Evolutionary conservation across 2,329 filamentous ascomycete species (phyloP).

Genomic region (Zasmidium cellare): DNA sequence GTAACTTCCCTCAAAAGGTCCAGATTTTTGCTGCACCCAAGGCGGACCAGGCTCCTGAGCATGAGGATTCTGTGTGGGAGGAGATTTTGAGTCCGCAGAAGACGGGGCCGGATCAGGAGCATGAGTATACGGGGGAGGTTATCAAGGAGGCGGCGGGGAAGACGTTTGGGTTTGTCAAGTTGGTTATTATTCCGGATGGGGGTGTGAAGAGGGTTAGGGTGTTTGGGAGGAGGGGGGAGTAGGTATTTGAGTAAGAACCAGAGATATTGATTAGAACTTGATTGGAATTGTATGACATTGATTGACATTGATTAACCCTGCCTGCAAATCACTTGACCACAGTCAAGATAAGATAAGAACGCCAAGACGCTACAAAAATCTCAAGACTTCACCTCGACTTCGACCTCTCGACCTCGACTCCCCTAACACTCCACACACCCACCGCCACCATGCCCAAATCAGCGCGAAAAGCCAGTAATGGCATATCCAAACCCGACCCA

Average conservation of each 20-base stretch:
- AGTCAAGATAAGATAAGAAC: background rate
- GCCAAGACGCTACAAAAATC: background rate
- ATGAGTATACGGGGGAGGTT: constrained; percentile 55
- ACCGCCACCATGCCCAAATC: constrained; percentile 45
- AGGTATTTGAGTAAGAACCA: no score
- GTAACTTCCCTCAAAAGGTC: constrained; percentile 79
- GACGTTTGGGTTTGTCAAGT: constrained; percentile 78
- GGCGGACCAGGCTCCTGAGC: constrained; percentile 56
- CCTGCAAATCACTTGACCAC: no score
- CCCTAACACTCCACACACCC: background rate
- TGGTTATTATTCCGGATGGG: constrained; percentile 90
- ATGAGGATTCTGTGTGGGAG: constrained; percentile 61
- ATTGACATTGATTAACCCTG: background rate
- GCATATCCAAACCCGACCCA: constrained; percentile 40
- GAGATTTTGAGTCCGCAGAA: constrained; percentile 67
- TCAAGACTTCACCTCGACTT: background rate
- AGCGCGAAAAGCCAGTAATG: constrained; percentile 35
- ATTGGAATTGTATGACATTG: background rate
- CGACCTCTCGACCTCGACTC: background rate
- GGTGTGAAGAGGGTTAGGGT: constrained; percentile 86
- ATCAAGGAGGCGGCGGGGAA: constrained; percentile 54
- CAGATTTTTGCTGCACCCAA: constrained; percentile 63
- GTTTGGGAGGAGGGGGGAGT: constrained; percentile 55
- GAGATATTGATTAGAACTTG: no score
- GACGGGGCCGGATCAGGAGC: constrained; percentile 71